These are phyloP conservation scores for Amniculicola lignicola DNA, from an alignment of 495 filamentous ascomycete species.

Conservation along the genomic window DNA sequence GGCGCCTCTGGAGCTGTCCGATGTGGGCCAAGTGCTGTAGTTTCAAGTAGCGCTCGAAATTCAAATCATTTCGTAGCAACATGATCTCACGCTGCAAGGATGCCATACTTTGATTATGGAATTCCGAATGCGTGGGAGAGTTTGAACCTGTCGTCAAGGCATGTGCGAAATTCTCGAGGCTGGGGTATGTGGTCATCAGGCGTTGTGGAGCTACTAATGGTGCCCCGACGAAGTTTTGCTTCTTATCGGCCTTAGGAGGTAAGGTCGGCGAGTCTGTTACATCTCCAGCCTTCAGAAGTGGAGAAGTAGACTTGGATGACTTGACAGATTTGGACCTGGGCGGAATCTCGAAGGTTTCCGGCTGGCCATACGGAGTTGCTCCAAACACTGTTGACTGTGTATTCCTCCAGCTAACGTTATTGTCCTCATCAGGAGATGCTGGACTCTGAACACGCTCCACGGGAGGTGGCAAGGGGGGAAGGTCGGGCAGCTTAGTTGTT, in stretches of 20 bases:
- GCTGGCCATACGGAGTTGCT: conserved; percentile 30
- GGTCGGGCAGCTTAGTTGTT: conserved; percentile 37
- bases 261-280: conserved; percentile 60
- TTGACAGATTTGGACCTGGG: conserved; percentile 30
- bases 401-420: conserved; percentile 44
- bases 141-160: conserved; percentile 12
- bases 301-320: conserved; percentile 28
- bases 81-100: conserved; percentile 63
- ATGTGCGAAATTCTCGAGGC: conserved; percentile 37
- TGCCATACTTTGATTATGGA: conserved; percentile 46
- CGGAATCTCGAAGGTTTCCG: conserved; percentile 18
- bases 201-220: conserved; percentile 8
- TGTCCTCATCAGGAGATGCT: conserved; percentile 29
- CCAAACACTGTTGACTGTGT: conserved; percentile 49
- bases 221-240: conserved; percentile 5
- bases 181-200: background rate
- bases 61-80: conserved; percentile 68
- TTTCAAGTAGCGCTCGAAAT: conserved; percentile 73
- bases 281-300: conserved; percentile 23
- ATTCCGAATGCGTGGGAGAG: conserved; percentile 27
- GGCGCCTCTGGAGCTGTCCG: conserved; percentile 63
- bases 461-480: conserved; percentile 44
- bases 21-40: conserved; percentile 73
- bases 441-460: conserved; percentile 34
- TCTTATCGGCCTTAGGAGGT: conserved; percentile 31